These are phyloP conservation scores for Paxillus involutus DNA, from an alignment of 768 basidiomycete species.

Conservation along the genomic window DNA sequence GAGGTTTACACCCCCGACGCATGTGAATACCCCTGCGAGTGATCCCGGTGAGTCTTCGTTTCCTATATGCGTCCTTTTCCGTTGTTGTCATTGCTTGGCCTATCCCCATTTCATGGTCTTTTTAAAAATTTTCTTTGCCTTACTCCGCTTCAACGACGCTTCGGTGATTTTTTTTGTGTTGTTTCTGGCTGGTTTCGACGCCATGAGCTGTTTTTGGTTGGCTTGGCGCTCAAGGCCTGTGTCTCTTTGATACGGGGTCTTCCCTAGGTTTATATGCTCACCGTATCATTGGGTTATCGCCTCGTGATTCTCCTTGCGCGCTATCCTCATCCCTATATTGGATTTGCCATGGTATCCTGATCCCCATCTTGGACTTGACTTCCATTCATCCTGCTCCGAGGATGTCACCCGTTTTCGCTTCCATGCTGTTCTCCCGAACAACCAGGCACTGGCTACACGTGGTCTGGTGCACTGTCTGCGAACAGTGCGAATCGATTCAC, in stretches of 20 bases:
- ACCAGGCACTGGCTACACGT: not conserved
- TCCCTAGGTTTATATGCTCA: not conserved
- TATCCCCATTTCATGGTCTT: no score
- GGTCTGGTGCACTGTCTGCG: not conserved
- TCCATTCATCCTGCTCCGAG: not conserved
- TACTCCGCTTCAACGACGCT: not conserved
- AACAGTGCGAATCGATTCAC: not conserved
- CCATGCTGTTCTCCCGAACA: not conserved
- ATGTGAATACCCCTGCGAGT: conserved; percentile 26
- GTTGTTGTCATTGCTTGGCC: not conserved
- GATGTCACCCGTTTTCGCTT: not conserved
- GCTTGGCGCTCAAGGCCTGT: not conserved
- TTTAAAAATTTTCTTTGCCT: not conserved
- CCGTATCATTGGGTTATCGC: not conserved
- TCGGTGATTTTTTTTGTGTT: not conserved
- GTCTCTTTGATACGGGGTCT: not conserved
- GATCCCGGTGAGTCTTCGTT: conserved; percentile 24
- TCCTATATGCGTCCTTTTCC: not conserved
- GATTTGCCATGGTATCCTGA: not conserved
- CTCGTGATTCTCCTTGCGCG: conserved; percentile 2
- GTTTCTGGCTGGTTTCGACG: not conserved
- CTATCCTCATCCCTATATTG: not conserved
- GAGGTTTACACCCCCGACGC: conserved; percentile 21
- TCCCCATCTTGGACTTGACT: not conserved
- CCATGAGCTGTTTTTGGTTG: not conserved